phyloP scores from a whole-genome alignment of 139 green algal species.

The Bryopsis sp. region DNA sequence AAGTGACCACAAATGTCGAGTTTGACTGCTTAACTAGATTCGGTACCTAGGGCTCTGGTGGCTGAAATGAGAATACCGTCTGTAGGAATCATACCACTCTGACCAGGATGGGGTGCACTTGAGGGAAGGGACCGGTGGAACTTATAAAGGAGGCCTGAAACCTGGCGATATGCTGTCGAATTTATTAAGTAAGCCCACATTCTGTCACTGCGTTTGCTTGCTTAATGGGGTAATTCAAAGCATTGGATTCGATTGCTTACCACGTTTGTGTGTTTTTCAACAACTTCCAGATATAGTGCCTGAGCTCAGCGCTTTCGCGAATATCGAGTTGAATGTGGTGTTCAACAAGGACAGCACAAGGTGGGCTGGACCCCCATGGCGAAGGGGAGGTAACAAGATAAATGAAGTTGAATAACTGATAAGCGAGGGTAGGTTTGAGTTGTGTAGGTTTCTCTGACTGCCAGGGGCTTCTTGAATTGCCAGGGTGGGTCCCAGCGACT shows the following conservation, averaged over 20 bases:
- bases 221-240: too few species aligned
- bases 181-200: conserved; percentile 21
- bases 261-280: conserved; percentile 5
- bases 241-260: too few species aligned
- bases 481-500: conserved; percentile 51
- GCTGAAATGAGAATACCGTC: too few species aligned
- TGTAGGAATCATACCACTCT: conserved; percentile 20
- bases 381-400: too few species aligned
- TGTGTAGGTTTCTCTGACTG: too few species aligned
- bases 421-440: too few species aligned
- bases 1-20: too few species aligned
- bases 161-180: conserved; percentile 41
- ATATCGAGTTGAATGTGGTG: conserved; percentile 55
- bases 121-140: conserved; percentile 52
- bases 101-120: conserved; percentile 31
- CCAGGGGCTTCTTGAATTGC: too few species aligned
- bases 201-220: neutral
- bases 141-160: conserved; percentile 22
- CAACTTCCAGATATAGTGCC: conserved; percentile 57
- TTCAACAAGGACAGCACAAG: conserved; percentile 50
- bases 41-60: too few species aligned
- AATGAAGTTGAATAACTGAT: too few species aligned
- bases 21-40: too few species aligned
- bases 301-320: conserved; percentile 66
- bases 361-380: too few species aligned